Percentiles rank a stretch among this genome's conserved stretches.
phyloP scores from a whole-genome alignment of 1,139 yeast genomes.

The Hemisphaericaspora subhashii region DNA sequence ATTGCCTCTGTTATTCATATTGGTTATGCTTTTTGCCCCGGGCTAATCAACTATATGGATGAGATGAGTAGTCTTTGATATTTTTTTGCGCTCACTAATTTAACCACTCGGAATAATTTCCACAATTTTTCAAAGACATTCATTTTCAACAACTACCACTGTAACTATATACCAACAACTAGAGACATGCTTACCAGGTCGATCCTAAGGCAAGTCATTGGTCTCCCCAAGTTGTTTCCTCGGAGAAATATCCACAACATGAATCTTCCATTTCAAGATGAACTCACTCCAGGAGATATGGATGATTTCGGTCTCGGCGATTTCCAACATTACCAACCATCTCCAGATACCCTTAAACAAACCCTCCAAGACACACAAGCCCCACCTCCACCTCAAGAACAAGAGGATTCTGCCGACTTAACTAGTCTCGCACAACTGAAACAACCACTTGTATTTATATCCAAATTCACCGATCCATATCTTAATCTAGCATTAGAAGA shows the following conservation, averaged over 20 bases:
- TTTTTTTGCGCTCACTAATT: too few relatives aligned
- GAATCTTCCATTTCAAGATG: conserved; percentile 42
- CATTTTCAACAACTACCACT: too few relatives aligned
- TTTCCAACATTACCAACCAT: conserved; percentile 40
- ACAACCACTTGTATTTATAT: conserved; percentile 41
- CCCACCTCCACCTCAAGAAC: not conserved
- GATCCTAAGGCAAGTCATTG: not conserved
- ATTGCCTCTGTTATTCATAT: conserved; percentile 36
- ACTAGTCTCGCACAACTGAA: conserved; percentile 9
- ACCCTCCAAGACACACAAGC: conserved; percentile 6
- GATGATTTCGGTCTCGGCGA: conserved; percentile 42
- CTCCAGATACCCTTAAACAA: conserved; percentile 26
- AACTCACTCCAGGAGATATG: conserved; percentile 31
- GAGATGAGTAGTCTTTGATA: not conserved
- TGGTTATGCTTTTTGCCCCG: conserved; percentile 2
- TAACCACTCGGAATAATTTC: too few relatives aligned
- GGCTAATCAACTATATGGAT: conserved; percentile 5
- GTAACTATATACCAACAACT: not conserved
- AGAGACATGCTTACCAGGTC: not conserved
- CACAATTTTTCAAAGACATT: too few relatives aligned
- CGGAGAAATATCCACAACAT: conserved; percentile 14
- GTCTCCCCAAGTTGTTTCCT: not conserved
- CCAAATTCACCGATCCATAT: conserved; percentile 61
- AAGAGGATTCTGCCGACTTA: not conserved
- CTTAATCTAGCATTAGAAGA: conserved; percentile 83